Conservation (phyloP, 2,329 filamentous ascomycete genomes). For the Epichloe amarillans region DNA sequence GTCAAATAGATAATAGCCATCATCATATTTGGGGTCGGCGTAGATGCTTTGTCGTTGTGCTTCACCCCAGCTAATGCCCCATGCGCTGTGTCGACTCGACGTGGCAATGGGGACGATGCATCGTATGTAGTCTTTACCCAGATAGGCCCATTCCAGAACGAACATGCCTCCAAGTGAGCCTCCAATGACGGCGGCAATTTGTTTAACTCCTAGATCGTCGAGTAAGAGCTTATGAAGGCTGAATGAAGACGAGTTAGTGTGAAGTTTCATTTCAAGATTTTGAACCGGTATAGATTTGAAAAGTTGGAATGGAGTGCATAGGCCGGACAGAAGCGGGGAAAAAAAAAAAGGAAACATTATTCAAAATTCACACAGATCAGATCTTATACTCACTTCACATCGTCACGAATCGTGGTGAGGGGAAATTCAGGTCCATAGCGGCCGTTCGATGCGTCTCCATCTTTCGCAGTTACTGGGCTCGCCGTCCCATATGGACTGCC, state of each 20-base stretch:
- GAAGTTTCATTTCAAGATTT: neutral
- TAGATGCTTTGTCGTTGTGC: conserved; percentile 90
- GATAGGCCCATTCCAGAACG: conserved; percentile 83
- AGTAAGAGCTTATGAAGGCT: conserved; percentile 69
- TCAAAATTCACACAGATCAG: neutral
- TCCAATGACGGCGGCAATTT: conserved; percentile 67
- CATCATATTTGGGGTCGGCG: conserved; percentile 94
- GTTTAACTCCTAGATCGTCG: conserved; percentile 66
- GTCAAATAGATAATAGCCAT: conserved; percentile 82
- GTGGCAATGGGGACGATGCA: conserved; percentile 75
- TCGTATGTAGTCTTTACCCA: conserved; percentile 74
- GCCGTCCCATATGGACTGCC: conserved; percentile 78
- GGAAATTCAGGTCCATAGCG: conserved; percentile 93
- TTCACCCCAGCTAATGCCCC: conserved; percentile 86
- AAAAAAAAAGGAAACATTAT: neutral
- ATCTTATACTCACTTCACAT: conserved; percentile 60
- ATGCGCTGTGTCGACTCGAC: conserved; percentile 72
- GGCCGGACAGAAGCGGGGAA: neutral
- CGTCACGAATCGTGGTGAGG: conserved; percentile 85
- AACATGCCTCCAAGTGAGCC: conserved; percentile 85
- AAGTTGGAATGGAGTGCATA: too few species aligned
- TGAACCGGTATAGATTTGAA: too few species aligned
- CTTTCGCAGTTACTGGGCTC: conserved; percentile 79
- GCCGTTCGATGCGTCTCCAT: conserved; percentile 60
- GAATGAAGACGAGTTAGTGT: conserved; percentile 30